Evolutionary conservation across 2,329 filamentous ascomycete species (phyloP), one percentile per base, ranked within the genome.

Genomic region (Calonectria pseudoturangicola): DNA sequence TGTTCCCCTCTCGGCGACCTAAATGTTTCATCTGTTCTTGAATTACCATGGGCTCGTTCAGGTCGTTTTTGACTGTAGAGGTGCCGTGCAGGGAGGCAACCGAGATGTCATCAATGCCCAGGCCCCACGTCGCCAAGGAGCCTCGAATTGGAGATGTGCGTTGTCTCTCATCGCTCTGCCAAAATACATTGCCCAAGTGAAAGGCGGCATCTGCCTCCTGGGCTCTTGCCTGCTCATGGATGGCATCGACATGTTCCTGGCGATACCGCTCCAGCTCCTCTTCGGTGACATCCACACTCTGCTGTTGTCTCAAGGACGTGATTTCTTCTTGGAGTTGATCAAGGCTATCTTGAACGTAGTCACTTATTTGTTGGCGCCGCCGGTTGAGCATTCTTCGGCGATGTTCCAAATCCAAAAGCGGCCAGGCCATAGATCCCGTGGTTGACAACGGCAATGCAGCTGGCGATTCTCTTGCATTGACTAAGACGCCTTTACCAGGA

Each of bases 61-160:
- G 98, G 89, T 99, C 97, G 85, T 99, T 99, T 79, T 97, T 97
- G 83, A 97, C 95, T 76, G 97, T 99, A 0, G 97, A 98, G 50
- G 97, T 99, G 81, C 97, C 97, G 88, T 99, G 97, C 94, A 98
- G 98, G 16, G 96, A 98, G 16, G 97, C 96, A 75, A 99, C 95
- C 79, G 90, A 94, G 43, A 99, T 92, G 81, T 99, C 97, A 82
- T 99, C 97, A 77, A 99, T 95, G 15, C 96, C 98, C 69, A 99
- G 93, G 83, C 96, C 96, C 97, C 97, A 99, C 13, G 96, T 98
- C 63, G 97, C 97, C 75, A 99, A 91, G 71, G 97, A 95, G 86
- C 97, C 97, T 84, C 97, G 95, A 50, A 99, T 92, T 82, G 97
- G 97, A 82, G 97, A 96, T 82, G 99, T 99, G 81, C 92, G 93